Evolutionary conservation across 768 basidiomycete species (phyloP).

Genomic region (Pluteus cervinus): DNA sequence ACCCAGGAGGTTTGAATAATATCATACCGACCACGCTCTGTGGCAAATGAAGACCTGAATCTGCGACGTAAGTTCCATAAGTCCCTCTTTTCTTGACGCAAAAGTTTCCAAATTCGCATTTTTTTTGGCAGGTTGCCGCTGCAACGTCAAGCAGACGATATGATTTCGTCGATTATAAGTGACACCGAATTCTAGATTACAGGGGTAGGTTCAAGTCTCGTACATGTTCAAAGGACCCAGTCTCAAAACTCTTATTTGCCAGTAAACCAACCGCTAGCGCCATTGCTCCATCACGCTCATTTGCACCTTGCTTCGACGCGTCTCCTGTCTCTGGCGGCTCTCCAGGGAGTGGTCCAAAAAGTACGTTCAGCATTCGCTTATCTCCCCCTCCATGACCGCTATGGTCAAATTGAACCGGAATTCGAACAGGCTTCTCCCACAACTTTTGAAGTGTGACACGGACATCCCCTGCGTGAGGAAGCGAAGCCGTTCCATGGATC

Average conservation of each 20-base stretch:
- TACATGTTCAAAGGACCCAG: slow-evolving; percentile 33
- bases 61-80: too few species aligned
- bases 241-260: slow-evolving; percentile 45
- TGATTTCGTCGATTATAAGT: too few species aligned
- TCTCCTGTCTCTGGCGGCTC: slow-evolving; percentile 31
- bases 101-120: too few species aligned
- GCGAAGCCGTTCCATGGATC: slow-evolving; percentile 28
- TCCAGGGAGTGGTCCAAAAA: slow-evolving; percentile 43
- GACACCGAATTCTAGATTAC: too few species aligned
- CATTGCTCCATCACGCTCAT: slow-evolving; percentile 39
- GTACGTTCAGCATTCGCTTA: slow-evolving; percentile 37
- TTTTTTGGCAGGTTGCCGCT: too few species aligned
- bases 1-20: too few species aligned
- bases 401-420: slow-evolving; percentile 35
- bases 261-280: slow-evolving; percentile 42
- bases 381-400: slow-evolving; percentile 45
- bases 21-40: too few species aligned
- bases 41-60: too few species aligned
- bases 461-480: slow-evolving; percentile 36
- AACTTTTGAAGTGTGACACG: slow-evolving; percentile 38
- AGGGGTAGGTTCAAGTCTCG: slow-evolving; percentile 23
- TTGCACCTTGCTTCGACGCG: slow-evolving; percentile 39
- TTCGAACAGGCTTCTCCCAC: slow-evolving; percentile 34
- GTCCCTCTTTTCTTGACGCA: too few species aligned
- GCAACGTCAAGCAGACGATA: too few species aligned